A percentile compares a stretch with the other conserved stretches of the same genome.
Evolutionary conservation across 108 stramenopile genomes (phyloP).

Genomic region (Tribonema minus): DNA sequence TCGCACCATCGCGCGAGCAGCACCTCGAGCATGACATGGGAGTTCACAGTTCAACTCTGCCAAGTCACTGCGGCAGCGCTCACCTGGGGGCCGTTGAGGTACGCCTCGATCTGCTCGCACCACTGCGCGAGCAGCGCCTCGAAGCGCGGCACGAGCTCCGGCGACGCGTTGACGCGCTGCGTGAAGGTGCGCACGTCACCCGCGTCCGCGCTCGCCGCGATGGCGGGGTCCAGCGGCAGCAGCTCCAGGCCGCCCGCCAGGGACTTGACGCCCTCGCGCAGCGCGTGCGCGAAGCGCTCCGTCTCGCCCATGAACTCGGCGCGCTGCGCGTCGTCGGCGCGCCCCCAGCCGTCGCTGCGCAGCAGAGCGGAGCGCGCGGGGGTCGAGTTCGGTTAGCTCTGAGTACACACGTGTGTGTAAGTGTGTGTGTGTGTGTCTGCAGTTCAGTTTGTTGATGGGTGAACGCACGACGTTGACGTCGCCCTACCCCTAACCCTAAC

Average conservation of each 20-base stretch:
- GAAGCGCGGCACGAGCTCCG: conserved; percentile 64
- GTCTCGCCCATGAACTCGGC: conserved; percentile 66
- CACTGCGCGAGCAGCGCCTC: conserved; percentile 74
- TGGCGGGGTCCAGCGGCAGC: conserved; percentile 51
- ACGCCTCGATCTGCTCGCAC: conserved; percentile 75
- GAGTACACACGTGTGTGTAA: too few relatives aligned
- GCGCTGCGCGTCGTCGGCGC: conserved; percentile 65
- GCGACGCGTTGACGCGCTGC: conserved; percentile 32
- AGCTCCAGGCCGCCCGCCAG: conserved; percentile 69
- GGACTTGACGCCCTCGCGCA: conserved; percentile 68
- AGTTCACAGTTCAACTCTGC: too few relatives aligned
- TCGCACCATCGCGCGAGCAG: not conserved
- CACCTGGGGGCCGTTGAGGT: conserved; percentile 58
- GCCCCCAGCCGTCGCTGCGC: conserved; percentile 72
- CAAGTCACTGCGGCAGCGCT: too few relatives aligned
- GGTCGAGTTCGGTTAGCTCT: too few relatives aligned
- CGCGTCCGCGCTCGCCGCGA: conserved; percentile 44
- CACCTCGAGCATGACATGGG: too few relatives aligned
- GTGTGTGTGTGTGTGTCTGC: too few relatives aligned
- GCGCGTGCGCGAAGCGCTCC: conserved; percentile 59
- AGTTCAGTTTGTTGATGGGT: too few relatives aligned
- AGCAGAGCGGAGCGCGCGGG: too few relatives aligned
- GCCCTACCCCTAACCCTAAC: too few relatives aligned
- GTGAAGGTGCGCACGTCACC: conserved; percentile 40
- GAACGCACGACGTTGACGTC: too few relatives aligned